These are phyloP conservation scores for Amphicarpaea edgeworthii DNA, from an alignment of 306 rosid genomes.

Conservation along the genomic window DNA sequence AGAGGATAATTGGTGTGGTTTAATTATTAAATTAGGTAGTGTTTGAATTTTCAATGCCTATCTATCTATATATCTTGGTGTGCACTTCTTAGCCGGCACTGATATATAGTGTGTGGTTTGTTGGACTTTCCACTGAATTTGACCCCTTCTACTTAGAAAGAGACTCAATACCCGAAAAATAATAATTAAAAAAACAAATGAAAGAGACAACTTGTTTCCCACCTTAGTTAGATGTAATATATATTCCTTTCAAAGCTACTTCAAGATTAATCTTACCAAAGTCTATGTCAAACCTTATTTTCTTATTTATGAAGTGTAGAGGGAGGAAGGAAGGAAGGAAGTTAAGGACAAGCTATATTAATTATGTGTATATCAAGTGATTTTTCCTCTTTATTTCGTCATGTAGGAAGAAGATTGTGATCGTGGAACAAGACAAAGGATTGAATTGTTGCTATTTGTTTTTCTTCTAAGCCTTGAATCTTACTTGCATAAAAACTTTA, in stretches of 20 bases:
- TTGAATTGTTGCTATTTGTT: neutral
- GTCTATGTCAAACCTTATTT: conserved; percentile 35
- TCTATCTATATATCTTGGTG: conserved; percentile 42
- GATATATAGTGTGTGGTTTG: neutral
- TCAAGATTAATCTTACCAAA: conserved; percentile 31
- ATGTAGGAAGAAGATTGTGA: neutral
- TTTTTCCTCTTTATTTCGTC: neutral
- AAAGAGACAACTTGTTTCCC: conserved; percentile 42
- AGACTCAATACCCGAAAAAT: conserved; percentile 24
- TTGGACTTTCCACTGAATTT: conserved; percentile 38
- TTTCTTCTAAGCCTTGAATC: neutral
- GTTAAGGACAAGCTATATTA: neutral
- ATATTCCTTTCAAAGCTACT: conserved; percentile 36
- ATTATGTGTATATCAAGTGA: neutral
- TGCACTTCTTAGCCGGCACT: conserved; percentile 39
- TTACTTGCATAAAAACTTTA: neutral
- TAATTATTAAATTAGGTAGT: conserved; percentile 44
- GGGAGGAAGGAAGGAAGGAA: neutral
- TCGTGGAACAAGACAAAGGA: neutral
- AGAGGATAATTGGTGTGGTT: neutral
- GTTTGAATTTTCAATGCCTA: conserved; percentile 46
- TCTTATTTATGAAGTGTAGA: conserved; percentile 5
- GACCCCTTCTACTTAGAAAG: conserved; percentile 32
- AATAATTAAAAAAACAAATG: neutral
- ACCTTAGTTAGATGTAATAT: neutral